Conservation (phyloP, 371 early-diverging fungal species). For the Lichtheimia ornata region DNA sequence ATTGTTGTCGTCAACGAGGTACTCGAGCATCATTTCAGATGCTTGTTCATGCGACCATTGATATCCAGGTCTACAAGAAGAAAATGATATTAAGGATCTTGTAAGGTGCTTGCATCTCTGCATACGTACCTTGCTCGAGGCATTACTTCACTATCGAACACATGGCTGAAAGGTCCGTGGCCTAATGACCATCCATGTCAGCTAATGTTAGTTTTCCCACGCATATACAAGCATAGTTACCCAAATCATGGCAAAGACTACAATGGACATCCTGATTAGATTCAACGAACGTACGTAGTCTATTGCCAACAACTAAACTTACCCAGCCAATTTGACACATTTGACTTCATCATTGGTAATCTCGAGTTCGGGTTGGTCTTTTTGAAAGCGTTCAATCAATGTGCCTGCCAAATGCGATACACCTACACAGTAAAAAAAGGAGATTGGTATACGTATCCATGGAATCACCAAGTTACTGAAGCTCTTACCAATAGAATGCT, state of each 20-base stretch:
- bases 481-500: slow-evolving; percentile 79
- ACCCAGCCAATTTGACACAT: slow-evolving; percentile 90
- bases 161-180: slow-evolving; percentile 94
- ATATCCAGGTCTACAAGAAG: slow-evolving; percentile 51
- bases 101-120: neutral
- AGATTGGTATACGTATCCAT: neutral
- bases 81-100: neutral
- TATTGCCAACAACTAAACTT: slow-evolving; percentile 5
- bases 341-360: slow-evolving; percentile 79
- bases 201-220: neutral
- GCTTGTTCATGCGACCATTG: slow-evolving; percentile 91
- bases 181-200: slow-evolving; percentile 35
- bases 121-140: slow-evolving; percentile 51
- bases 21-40: slow-evolving; percentile 87
- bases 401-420: slow-evolving; percentile 83
- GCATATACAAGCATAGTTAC: slow-evolving; percentile 34
- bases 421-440: slow-evolving; percentile 37
- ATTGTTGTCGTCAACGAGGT: slow-evolving; percentile 80
- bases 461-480: too few relatives aligned
- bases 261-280: neutral
- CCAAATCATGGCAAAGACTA: slow-evolving; percentile 90
- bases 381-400: slow-evolving; percentile 68
- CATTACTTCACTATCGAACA: slow-evolving; percentile 91
- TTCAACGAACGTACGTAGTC: neutral
- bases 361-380: slow-evolving; percentile 80